These are phyloP conservation scores for Leishmania arabica DNA, from an alignment of 208 protist species.

Conservation along the genomic window DNA sequence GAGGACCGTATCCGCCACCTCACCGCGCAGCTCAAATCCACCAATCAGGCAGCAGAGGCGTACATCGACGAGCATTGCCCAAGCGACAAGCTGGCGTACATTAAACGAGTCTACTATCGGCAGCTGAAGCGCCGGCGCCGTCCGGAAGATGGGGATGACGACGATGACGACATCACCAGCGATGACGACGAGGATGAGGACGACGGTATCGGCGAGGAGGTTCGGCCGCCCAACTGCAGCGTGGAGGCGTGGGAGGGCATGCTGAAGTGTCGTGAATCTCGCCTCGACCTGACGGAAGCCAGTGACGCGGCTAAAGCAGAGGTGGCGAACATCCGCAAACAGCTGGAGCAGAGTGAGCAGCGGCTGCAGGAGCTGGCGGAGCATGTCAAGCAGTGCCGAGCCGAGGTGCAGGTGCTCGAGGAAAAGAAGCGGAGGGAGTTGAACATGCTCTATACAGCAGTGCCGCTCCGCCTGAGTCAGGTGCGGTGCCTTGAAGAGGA, in stretches of 20 bases:
- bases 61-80: constrained; percentile 86
- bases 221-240: constrained; percentile 90
- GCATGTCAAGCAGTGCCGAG: constrained; percentile 62
- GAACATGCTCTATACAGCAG: constrained; percentile 94
- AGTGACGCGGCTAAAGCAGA: constrained; percentile 68
- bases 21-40: constrained; percentile 67
- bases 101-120: constrained; percentile 93
- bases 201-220: constrained; percentile 91
- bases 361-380: constrained; percentile 75
- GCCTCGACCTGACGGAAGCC: constrained; percentile 91
- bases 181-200: constrained; percentile 89
- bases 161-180: constrained; percentile 85
- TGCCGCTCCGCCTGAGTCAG: constrained; percentile 86
- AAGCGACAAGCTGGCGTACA: constrained; percentile 64
- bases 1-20: constrained; percentile 63
- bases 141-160: constrained; percentile 67
- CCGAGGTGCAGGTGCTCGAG: constrained; percentile 91
- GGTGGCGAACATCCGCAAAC: constrained; percentile 26
- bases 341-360: constrained; percentile 47
- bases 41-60: constrained; percentile 76
- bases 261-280: constrained; percentile 86
- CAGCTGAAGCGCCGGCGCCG: constrained; percentile 91
- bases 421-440: constrained; percentile 94
- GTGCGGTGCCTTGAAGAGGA: constrained; percentile 66
- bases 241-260: constrained; percentile 84